A percentile compares a stretch with the other conserved stretches of the same genome.
Evolutionary conservation across 2,329 filamentous ascomycete species (phyloP).

Genomic region (Aspergillus sp.): DNA sequence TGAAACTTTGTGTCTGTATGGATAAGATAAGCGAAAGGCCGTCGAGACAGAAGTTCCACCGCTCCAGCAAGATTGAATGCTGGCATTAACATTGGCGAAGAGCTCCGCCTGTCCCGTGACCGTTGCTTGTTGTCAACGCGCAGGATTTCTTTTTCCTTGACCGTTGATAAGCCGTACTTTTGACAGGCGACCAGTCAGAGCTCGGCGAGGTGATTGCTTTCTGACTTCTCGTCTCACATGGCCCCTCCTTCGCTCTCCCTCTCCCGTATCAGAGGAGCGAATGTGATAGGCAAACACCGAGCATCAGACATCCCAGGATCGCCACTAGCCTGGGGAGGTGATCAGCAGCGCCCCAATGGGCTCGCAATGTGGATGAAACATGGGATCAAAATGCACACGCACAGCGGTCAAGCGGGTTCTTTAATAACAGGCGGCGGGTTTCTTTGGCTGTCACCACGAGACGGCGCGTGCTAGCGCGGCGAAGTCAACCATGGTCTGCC

Average conservation of each 20-base stretch:
- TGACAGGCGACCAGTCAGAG: not conserved
- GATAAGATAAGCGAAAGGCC: no score
- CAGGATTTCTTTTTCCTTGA: not conserved
- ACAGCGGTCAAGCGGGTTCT: constrained; percentile 8
- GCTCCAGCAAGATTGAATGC: not conserved
- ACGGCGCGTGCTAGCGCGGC: not conserved
- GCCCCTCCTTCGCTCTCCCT: not conserved
- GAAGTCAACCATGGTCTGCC: constrained; percentile 3
- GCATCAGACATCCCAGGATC: constrained; percentile 11
- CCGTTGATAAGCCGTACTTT: not conserved
- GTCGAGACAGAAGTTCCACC: not conserved
- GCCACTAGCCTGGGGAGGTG: constrained; percentile 8
- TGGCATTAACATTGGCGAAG: no score
- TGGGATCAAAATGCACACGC: constrained; percentile 5
- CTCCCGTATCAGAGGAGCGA: not conserved
- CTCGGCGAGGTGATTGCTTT: not conserved
- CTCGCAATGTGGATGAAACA: constrained; percentile 5
- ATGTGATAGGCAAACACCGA: constrained; percentile 8
- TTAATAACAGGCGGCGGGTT: not conserved
- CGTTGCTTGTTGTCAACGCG: not conserved
- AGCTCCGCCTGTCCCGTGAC: not conserved
- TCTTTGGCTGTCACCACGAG: constrained; percentile 1
- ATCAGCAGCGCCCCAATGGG: constrained; percentile 5
- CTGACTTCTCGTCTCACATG: constrained; percentile 2
- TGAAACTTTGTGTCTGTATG: not conserved